These are phyloP conservation scores for Pezizomycotina sp. DNA, from an alignment of 2,329 filamentous ascomycete species.

Conservation along the genomic window DNA sequence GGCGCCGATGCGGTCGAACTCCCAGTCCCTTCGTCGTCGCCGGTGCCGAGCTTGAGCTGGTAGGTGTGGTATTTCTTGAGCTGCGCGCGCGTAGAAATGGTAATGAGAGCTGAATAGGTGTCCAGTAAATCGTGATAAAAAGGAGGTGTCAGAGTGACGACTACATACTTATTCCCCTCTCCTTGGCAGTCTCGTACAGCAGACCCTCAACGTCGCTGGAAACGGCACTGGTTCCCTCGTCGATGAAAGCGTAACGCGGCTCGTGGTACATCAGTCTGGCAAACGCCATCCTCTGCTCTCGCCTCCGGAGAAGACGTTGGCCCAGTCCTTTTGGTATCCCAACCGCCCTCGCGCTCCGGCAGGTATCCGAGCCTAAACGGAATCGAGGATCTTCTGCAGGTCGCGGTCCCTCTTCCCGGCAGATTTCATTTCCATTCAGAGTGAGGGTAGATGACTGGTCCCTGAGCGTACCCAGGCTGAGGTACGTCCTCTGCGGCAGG, in stretches of 20 bases:
- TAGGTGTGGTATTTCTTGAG: constrained; percentile 92
- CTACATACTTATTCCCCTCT: constrained; percentile 72
- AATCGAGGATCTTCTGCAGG: constrained; percentile 61
- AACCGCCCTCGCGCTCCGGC: constrained; percentile 80
- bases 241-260: constrained; percentile 81
- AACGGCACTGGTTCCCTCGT: constrained; percentile 89
- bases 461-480: constrained; percentile 64
- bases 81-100: constrained; percentile 83
- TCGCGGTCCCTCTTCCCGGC: constrained; percentile 62
- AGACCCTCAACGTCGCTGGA: constrained; percentile 87
- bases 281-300: constrained; percentile 90
- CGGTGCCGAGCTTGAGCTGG: constrained; percentile 70
- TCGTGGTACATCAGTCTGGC: constrained; percentile 87
- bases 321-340: constrained; percentile 98
- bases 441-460: constrained; percentile 98
- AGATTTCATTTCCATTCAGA: constrained; percentile 86
- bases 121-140: constrained; percentile 7
- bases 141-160: constrained; percentile 1
- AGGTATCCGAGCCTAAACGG: constrained; percentile 77
- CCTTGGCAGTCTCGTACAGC: constrained; percentile 83
- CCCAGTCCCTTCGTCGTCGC: constrained; percentile 70
- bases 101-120: constrained; percentile 55
- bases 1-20: constrained; percentile 84
- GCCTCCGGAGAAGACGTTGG: constrained; percentile 88
- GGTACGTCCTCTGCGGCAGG: constrained; percentile 62